Base-by-base conservation (phyloP, 768 basidiomycete genomes). In the Pleurotus platypus region DNA sequence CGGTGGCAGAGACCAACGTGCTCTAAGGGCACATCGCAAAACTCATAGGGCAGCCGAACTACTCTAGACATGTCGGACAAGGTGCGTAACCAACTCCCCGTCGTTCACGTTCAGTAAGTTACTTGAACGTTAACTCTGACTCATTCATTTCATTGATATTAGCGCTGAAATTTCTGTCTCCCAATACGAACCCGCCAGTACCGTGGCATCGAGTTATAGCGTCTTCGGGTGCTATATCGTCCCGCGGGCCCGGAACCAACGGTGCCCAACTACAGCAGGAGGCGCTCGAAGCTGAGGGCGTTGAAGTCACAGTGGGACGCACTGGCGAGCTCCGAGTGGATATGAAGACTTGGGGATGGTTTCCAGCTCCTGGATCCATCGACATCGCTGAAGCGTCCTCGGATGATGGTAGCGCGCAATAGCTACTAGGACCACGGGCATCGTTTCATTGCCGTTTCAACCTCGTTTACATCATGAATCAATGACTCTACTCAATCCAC, bases 121-220 rank as follows among this genome's bases (percentile, higher is more conserved):
- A 20, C 20, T 12, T 16, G 24, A 24, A 18, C 22, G 24, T 26
- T 18, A 45, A 26, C 9, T 58, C 58, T 16, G 57, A 47, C 9
- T 49, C 18, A 42, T n/a, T 5, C 35, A 48, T 37, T 55, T 13
- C n/a, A 22, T 35, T 35, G 30, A 35, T 11, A 11, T 11, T 58
- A 93, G 90, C 91, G n/a, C 77, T 94, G 49, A 92, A 92, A 64
- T 88, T 85, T 62, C 70, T 92, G 3, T 79, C 83, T 0, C 78
- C 82, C 0, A 76, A 78, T 18, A 75, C 78, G 1, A 75, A 76
- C 22, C 86, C 87, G 0, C 84, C 87, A 5, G 81, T 93, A 1
- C 92, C 91, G 0, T 94, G 91, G 91, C 79, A 92, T 59, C 82
- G 91, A 27, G 89, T 93, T 3, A 75, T 93, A 12, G 78, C 82